Evolutionary conservation across 768 basidiomycete genomes (phyloP), one percentile per base, ranked within the genome.

Genomic region (Leccinum boreale): DNA sequence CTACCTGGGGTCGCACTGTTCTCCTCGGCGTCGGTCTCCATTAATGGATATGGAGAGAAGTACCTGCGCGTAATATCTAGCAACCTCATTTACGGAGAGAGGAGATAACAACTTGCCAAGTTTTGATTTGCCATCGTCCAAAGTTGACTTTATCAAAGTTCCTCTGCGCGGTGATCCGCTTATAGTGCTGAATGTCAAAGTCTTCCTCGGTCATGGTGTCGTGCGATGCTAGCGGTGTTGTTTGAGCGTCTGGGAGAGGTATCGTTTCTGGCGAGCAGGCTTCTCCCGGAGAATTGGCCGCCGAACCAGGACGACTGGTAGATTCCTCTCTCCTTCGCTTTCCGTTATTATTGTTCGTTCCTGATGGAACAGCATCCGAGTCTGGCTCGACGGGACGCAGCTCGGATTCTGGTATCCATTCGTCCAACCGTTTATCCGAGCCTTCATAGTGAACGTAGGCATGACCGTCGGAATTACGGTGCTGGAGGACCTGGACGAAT

Each of bases 121-220:
- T 92, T 69, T 86, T 88, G 65, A 97, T 90, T 69, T 89, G 81
- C 84, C 89, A 94, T 26, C 85, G 78, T 46, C 91, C 92, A 73
- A 94, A 92, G 65, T 85, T 82, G 61, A 95, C 91, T 65, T 83
- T 85, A 59, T 94, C 92, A 67, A 94, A 93, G 69, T 95, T 97
- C 59, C 90, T 80, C 64, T 86, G 83, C 5, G 84, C 80, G 23
- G 82, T 83, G 60, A 85, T 80, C 68, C 84, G 79, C 67, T 83
- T 85, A 67, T 88, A 86, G 55, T 84, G 84, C 58, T 84, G 77
- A 26, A 87, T 73, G 64, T 89, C 87, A 65, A 79, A 83, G 58
- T 89, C 89, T 59, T 89, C 86, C 67, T 87, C 86, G 17, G 83
- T 81, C 77, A 87, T 77, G 7, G 71, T 65, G 33, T 76, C 66